These are phyloP conservation scores for Lycium ferocissimum DNA, from an alignment of 257 asterid genomes.

Conservation along the genomic window DNA sequence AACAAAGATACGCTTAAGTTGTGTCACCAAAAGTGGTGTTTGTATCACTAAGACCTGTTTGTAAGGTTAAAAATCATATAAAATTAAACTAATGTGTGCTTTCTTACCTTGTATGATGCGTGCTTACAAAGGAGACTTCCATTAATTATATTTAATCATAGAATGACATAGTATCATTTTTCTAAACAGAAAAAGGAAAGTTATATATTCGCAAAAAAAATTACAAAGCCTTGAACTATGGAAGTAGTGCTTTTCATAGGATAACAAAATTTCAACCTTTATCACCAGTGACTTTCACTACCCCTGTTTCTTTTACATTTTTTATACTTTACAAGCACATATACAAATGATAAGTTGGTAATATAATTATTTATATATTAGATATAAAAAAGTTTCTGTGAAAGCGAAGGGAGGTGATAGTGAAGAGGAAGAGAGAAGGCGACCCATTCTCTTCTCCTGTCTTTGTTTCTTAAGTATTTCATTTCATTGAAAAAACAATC, in stretches of 20 bases:
- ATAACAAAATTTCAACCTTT: constrained; percentile 29
- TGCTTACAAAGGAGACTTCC: constrained; percentile 21
- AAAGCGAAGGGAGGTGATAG: constrained; percentile 61
- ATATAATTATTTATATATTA: constrained; percentile 15
- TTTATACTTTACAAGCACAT: constrained; percentile 33
- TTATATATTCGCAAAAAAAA: constrained; percentile 1
- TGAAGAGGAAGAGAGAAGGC: constrained; percentile 58
- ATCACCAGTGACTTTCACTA: constrained; percentile 49
- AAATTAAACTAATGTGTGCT: not conserved
- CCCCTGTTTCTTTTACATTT: constrained; percentile 37
- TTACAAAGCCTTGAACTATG: constrained; percentile 29
- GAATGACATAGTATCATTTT: not conserved
- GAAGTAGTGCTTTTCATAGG: constrained; percentile 32
- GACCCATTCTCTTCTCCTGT: constrained; percentile 59
- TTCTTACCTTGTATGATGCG: constrained; percentile 27
- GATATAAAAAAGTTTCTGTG: constrained; percentile 47
- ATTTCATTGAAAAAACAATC: constrained; percentile 42
- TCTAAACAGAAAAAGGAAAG: constrained; percentile 25
- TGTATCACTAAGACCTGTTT: not conserved
- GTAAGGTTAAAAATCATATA: constrained; percentile 27
- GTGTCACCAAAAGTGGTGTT: constrained; percentile 30
- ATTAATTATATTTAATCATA: constrained; percentile 16
- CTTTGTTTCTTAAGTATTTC: constrained; percentile 45
- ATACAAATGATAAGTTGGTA: constrained; percentile 48
- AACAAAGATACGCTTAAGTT: constrained; percentile 24